Percentiles rank a stretch among this genome's conserved stretches.
Evolutionary conservation across 345 rosid genomes (phyloP).

Genomic region (Euphorbia pulcherrima): DNA sequence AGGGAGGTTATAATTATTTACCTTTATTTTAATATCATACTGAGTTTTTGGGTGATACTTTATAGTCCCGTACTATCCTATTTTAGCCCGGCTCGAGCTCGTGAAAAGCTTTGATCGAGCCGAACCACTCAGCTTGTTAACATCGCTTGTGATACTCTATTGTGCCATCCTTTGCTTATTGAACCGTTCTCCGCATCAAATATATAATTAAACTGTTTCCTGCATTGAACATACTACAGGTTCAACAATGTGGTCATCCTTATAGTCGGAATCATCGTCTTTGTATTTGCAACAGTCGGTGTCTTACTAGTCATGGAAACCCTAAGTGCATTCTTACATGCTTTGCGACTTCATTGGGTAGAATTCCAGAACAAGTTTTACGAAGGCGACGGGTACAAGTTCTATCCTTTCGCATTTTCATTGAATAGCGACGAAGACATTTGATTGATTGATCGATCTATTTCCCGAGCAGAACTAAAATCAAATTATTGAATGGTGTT

Average conservation of each 20-base stretch:
- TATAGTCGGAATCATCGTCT: slow-evolving; percentile 61
- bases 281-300: slow-evolving; percentile 77
- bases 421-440: slow-evolving; percentile 48
- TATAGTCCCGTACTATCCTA: too few relatives aligned
- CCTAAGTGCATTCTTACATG: slow-evolving; percentile 90
- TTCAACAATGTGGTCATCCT: slow-evolving; percentile 71
- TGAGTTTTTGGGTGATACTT: too few relatives aligned
- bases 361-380: slow-evolving; percentile 95
- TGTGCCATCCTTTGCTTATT: too few relatives aligned
- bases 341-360: slow-evolving; percentile 97
- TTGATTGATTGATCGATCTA: slow-evolving; percentile 50
- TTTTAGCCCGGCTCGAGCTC: too few relatives aligned
- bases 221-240: slow-evolving; percentile 32
- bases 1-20: too few relatives aligned
- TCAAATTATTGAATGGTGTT: neutral
- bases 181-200: too few relatives aligned
- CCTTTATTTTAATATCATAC: too few relatives aligned
- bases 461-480: neutral
- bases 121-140: too few relatives aligned
- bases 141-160: too few relatives aligned
- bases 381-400: slow-evolving; percentile 93
- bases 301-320: slow-evolving; percentile 97
- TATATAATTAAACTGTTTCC: neutral
- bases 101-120: too few relatives aligned
- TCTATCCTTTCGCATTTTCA: slow-evolving; percentile 69